Evolutionary conservation across 768 basidiomycete genomes (phyloP).

Genomic region (Amanita subjunquillea): DNA sequence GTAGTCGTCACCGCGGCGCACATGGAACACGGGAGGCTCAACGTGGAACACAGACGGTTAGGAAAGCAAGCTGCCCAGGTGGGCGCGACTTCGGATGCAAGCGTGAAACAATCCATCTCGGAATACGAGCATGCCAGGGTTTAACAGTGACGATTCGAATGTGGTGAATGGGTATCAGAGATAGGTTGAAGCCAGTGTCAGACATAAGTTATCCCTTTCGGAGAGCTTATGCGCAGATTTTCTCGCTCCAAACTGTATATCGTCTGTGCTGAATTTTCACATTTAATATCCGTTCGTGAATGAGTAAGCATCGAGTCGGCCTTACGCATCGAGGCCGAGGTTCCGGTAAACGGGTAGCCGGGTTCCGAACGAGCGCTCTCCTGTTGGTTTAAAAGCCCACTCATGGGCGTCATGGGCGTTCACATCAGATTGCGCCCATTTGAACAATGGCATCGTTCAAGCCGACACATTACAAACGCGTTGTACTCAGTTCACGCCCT

Average conservation of each 20-base stretch:
- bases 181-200: too few relatives aligned
- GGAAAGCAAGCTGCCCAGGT: neutral
- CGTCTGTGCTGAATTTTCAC: too few relatives aligned
- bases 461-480: constrained; percentile 39
- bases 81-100: neutral
- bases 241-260: too few relatives aligned
- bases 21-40: neutral
- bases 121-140: neutral
- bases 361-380: neutral
- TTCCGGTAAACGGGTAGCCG: neutral
- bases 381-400: neutral
- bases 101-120: neutral
- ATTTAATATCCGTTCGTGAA: too few relatives aligned
- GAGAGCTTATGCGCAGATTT: too few relatives aligned
- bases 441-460: neutral
- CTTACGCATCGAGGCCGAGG: too few relatives aligned
- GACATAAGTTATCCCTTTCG: too few relatives aligned
- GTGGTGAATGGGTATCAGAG: too few relatives aligned
- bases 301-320: too few relatives aligned
- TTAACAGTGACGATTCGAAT: neutral
- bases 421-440: neutral
- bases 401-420: neutral
- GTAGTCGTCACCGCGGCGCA: constrained; percentile 1
- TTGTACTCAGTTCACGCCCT: constrained; percentile 75
- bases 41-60: neutral